Evolutionary conservation across 1,284 basidiomycete genomes (phyloP).

Genomic region (Chiua sp.): DNA sequence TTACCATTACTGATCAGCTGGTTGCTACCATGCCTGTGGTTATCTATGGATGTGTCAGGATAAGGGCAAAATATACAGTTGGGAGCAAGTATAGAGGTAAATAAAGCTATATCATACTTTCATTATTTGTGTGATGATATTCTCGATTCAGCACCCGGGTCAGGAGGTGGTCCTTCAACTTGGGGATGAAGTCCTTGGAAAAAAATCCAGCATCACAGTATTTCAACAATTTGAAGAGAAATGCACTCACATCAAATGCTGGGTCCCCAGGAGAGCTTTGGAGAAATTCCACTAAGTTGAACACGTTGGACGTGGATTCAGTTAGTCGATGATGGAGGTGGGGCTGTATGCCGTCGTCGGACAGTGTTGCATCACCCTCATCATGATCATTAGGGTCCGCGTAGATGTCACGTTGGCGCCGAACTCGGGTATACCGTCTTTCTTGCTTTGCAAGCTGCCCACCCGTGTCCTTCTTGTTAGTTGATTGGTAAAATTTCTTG

Average conservation of each 20-base stretch:
- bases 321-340: constrained; percentile 10
- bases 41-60: too few species aligned
- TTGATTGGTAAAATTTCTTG: constrained; percentile 17
- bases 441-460: constrained; percentile 16
- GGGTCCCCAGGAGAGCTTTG: constrained; percentile 11
- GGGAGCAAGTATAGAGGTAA: too few species aligned
- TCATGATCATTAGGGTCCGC: not conserved
- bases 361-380: too few species aligned
- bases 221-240: too few species aligned
- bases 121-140: not conserved
- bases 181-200: constrained; percentile 23
- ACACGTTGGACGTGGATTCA: not conserved
- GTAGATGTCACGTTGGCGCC: not conserved
- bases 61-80: too few species aligned
- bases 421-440: constrained; percentile 1
- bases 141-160: not conserved
- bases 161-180: constrained; percentile 24
- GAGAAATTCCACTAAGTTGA: constrained; percentile 15
- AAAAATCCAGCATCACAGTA: not conserved
- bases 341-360: not conserved
- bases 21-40: too few species aligned
- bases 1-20: too few species aligned
- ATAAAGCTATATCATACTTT: too few species aligned
- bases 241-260: constrained; percentile 7
- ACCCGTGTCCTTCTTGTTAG: constrained; percentile 12